Evolutionary conservation across 2,329 filamentous ascomycete genomes (phyloP).

Genomic region (Plectosphaerella sp.): DNA sequence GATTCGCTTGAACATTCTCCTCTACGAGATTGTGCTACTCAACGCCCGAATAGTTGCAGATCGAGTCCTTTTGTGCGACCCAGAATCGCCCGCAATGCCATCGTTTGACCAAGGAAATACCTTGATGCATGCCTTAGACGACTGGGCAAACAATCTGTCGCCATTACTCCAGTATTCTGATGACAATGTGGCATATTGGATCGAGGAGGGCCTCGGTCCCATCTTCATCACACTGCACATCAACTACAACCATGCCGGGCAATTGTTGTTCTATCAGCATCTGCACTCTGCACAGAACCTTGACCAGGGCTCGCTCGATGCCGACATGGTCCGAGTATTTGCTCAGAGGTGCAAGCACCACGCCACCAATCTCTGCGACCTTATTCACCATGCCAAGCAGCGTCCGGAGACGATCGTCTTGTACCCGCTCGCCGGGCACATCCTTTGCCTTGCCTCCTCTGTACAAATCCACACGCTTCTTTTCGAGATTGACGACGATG

Average conservation of each 20-base stretch:
- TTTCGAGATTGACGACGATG: slow-evolving; percentile 28
- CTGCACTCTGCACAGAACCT: slow-evolving; percentile 19
- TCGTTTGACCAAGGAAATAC: no score
- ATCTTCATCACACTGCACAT: slow-evolving; percentile 39
- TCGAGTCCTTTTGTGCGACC: no score
- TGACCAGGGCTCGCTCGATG: slow-evolving; percentile 1
- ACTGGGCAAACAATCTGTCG: slow-evolving; percentile 30
- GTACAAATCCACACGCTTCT: slow-evolving; percentile 41
- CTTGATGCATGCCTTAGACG: slow-evolving; percentile 18
- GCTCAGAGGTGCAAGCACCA: slow-evolving; percentile 33
- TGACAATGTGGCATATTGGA: slow-evolving; percentile 30
- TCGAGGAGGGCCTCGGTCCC: slow-evolving; percentile 30
- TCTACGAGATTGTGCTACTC: slow-evolving; percentile 33
- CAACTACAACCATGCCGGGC: slow-evolving; percentile 40
- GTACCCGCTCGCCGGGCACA: slow-evolving; percentile 39
- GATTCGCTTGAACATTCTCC: slow-evolving; percentile 21
- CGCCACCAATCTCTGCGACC: slow-evolving; percentile 30
- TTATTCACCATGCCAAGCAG: slow-evolving; percentile 32
- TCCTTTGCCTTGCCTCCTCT: slow-evolving; percentile 39
- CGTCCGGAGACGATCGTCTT: slow-evolving; percentile 30
- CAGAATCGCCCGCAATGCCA: no score
- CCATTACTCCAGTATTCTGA: slow-evolving; percentile 27
- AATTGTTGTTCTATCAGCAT: slow-evolving; percentile 41
- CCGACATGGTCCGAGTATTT: slow-evolving; percentile 22
- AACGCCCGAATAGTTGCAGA: slow-evolving; percentile 24